Conservation (phyloP, 179 eudicot species). For the Heliamphora pulchella region DNA sequence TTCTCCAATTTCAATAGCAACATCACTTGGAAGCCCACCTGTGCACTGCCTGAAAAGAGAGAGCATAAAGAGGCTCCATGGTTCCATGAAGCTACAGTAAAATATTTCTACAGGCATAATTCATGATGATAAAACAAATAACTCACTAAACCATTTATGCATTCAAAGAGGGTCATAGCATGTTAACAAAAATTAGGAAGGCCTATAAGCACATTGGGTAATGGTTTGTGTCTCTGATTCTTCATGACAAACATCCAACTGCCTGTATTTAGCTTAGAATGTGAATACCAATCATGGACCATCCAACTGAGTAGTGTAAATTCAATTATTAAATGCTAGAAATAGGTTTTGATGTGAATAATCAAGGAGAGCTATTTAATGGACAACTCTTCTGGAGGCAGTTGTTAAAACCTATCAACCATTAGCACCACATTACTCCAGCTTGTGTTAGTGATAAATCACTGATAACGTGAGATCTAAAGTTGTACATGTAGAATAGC, state of each 20-base stretch:
- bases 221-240: background rate
- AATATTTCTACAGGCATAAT: background rate
- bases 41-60: constrained; percentile 47
- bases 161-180: background rate
- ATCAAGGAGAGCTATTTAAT: background rate
- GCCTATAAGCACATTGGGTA: background rate
- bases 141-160: background rate
- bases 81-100: constrained; percentile 8
- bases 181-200: background rate
- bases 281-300: background rate
- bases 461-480: background rate
- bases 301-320: background rate
- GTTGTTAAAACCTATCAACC: background rate
- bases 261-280: background rate
- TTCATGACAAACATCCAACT: background rate
- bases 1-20: constrained; percentile 56
- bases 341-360: background rate
- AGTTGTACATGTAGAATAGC: background rate
- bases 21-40: constrained; percentile 61
- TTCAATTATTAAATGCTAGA: background rate
- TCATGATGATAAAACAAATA: background rate
- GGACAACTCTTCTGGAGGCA: background rate
- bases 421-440: background rate
- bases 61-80: background rate
- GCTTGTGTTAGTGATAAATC: background rate